phyloP scores from a whole-genome alignment of 1,284 basidiomycete genomes.

The Blastosporella zonata region DNA sequence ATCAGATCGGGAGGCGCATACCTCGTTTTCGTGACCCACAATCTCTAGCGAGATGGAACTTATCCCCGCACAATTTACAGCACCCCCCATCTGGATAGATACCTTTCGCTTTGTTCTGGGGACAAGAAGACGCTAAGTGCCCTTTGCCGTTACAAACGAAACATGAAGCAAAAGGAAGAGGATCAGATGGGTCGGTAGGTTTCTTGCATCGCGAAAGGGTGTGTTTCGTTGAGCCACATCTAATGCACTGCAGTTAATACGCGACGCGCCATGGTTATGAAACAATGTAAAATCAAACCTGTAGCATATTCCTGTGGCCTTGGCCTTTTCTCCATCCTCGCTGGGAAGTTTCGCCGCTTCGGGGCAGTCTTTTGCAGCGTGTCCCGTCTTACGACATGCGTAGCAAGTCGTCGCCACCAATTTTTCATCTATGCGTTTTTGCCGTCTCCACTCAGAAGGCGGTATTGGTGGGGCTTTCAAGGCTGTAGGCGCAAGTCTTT shows the following conservation, averaged over 20 bases:
- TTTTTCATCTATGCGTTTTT: constrained; percentile 65
- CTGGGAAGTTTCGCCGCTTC: constrained; percentile 31
- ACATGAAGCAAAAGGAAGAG: constrained; percentile 87
- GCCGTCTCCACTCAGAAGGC: constrained; percentile 60
- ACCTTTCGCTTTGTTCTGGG: constrained; percentile 76
- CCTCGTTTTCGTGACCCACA: constrained; percentile 68
- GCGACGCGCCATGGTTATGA: background rate
- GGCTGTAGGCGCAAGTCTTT: background rate
- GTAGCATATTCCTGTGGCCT: constrained; percentile 75
- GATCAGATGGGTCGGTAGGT: constrained; percentile 58
- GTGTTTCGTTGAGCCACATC: constrained; percentile 83
- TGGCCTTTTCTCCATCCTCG: constrained; percentile 29
- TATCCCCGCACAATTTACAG: constrained; percentile 87
- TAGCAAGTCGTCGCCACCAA: constrained; percentile 73
- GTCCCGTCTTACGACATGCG: constrained; percentile 84
- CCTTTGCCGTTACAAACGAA: constrained; percentile 85
- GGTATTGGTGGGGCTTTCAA: constrained; percentile 23
- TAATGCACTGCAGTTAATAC: constrained; percentile 26
- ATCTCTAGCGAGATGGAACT: constrained; percentile 83
- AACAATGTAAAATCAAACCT: constrained; percentile 45
- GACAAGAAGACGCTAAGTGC: constrained; percentile 81
- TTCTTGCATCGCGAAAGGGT: constrained; percentile 76
- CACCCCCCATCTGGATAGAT: constrained; percentile 90
- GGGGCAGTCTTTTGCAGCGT: constrained; percentile 83
- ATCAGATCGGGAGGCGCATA: constrained; percentile 24